Evolutionary conservation across 805 yeast genomes (phyloP).

Genomic region (Kluyveromyces wickerhamii): DNA sequence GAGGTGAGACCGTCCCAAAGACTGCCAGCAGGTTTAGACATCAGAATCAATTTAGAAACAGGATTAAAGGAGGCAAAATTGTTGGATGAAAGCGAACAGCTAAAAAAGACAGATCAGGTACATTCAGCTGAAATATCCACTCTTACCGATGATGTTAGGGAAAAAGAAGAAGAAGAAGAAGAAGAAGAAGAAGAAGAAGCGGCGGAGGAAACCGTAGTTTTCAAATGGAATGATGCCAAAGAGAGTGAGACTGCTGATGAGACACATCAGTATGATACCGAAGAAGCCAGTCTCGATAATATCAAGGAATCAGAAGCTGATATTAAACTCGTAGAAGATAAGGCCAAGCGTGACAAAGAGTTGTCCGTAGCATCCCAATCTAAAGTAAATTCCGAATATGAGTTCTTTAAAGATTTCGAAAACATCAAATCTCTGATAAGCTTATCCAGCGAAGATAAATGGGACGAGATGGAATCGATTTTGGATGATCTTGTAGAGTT

Average conservation of each 20-base stretch:
- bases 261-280: not conserved
- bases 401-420: conserved; percentile 24
- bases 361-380: conserved; percentile 2
- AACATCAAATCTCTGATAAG: conserved; percentile 21
- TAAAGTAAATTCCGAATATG: conserved; percentile 14
- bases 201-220: conserved; percentile 4
- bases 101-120: conserved; percentile 6
- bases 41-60: conserved; percentile 67
- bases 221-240: conserved; percentile 4
- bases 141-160: not conserved
- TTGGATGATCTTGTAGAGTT: conserved; percentile 44
- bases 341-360: conserved; percentile 8
- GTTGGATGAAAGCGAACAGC: conserved; percentile 6
- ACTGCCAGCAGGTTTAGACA: conserved; percentile 70
- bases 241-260: conserved; percentile 1
- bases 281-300: conserved; percentile 10
- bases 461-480: conserved; percentile 14
- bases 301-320: not conserved
- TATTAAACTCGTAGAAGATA: not conserved
- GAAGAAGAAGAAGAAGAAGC: not conserved
- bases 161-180: not conserved
- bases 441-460: conserved; percentile 13
- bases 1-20: conserved; percentile 59
- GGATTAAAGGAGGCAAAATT: conserved; percentile 63
- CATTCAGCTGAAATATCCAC: conserved; percentile 8